A percentile compares a stretch with the other conserved stretches of the same genome.
phyloP scores from a whole-genome alignment of 495 filamentous ascomycete species.

The Neurospora pannonica region DNA sequence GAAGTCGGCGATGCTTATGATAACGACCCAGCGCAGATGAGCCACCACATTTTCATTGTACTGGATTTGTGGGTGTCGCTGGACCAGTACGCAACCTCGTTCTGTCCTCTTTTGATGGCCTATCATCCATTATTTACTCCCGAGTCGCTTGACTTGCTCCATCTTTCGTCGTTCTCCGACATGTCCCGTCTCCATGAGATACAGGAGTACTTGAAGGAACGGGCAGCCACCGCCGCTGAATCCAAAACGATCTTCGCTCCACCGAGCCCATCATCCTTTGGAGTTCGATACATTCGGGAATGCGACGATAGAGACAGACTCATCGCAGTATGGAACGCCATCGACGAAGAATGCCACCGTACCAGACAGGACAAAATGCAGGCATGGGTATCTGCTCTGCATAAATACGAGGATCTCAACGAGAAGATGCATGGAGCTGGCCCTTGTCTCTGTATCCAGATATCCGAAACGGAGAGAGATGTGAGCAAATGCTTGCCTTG shows the following conservation, averaged over 20 bases:
- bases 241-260: constrained; percentile 38
- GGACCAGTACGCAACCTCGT: constrained; percentile 22
- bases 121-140: constrained; percentile 33
- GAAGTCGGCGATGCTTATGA: constrained; percentile 31
- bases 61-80: constrained; percentile 37
- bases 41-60: constrained; percentile 30
- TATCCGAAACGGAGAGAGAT: background rate
- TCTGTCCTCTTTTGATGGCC: constrained; percentile 25
- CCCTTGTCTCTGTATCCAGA: background rate
- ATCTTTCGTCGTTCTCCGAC: constrained; percentile 28
- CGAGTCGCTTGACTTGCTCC: constrained; percentile 42
- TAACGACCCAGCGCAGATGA: constrained; percentile 35
- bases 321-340: background rate
- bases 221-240: background rate
- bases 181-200: constrained; percentile 35
- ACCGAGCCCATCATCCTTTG: background rate
- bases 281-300: background rate
- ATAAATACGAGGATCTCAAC: background rate
- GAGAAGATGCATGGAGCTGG: background rate
- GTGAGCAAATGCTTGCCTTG: background rate
- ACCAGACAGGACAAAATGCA: background rate
- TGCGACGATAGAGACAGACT: background rate
- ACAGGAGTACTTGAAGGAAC: background rate
- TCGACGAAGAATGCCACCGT: background rate
- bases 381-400: background rate